Evolutionary conservation across 2,329 filamentous ascomycete species (phyloP).

Genomic region (Fusarium caatingaense): DNA sequence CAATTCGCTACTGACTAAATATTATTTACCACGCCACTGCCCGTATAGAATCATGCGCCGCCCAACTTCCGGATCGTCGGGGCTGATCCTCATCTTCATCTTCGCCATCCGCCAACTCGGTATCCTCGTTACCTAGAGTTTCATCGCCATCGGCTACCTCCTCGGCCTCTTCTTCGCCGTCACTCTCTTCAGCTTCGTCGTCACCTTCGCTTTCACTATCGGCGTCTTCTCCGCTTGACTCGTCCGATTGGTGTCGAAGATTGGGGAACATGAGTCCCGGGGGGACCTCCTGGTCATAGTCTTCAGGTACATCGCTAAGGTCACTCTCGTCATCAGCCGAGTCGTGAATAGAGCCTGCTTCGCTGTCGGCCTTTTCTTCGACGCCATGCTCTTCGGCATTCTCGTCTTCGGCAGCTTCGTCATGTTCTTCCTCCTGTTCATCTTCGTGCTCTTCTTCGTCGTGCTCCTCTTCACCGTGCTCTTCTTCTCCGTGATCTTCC

Average conservation of each 20-base stretch:
- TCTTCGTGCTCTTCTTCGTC: slow-evolving; percentile 45
- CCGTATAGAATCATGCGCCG: slow-evolving; percentile 13
- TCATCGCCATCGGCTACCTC: slow-evolving; percentile 39
- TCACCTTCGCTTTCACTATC: slow-evolving; percentile 53
- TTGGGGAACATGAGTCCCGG: slow-evolving; percentile 65
- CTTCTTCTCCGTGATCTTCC: slow-evolving; percentile 45
- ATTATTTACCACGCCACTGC: slow-evolving; percentile 10
- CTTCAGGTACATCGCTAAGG: slow-evolving; percentile 71
- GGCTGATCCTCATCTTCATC: slow-evolving; percentile 22
- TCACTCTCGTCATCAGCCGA: slow-evolving; percentile 77
- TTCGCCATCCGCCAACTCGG: slow-evolving; percentile 28
- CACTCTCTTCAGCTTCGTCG: slow-evolving; percentile 40
- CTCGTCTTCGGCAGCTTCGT: slow-evolving; percentile 47
- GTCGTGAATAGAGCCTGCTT: slow-evolving; percentile 69
- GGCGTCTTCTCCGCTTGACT: slow-evolving; percentile 52
- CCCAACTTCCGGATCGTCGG: slow-evolving; percentile 17
- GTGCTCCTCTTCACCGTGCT: slow-evolving; percentile 35
- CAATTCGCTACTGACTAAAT: slow-evolving; percentile 17
- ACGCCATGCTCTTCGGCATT: slow-evolving; percentile 53
- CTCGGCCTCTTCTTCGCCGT: slow-evolving; percentile 34
- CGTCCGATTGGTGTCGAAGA: slow-evolving; percentile 49
- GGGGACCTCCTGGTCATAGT: slow-evolving; percentile 68
- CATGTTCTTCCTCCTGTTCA: slow-evolving; percentile 42
- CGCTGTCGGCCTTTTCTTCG: slow-evolving; percentile 48
- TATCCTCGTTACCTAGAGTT: slow-evolving; percentile 30